Conservation (phyloP, 2,329 filamentous ascomycete genomes). For the Phialophora tarda region DNA sequence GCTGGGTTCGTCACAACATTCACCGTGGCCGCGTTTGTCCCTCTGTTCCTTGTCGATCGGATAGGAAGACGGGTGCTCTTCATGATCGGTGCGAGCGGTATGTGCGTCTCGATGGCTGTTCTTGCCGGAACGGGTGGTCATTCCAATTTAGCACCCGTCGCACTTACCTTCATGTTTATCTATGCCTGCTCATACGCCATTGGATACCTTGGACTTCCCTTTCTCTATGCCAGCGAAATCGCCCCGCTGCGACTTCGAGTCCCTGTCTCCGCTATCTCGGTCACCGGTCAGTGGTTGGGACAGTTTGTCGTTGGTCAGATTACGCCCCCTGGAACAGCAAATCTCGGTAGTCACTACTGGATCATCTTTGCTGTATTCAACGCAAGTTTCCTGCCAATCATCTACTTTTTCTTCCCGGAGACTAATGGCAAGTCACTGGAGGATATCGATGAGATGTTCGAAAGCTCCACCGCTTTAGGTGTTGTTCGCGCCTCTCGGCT, state of each 20-base stretch:
- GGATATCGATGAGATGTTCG: constrained; percentile 61
- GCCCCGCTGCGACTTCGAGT: constrained; percentile 55
- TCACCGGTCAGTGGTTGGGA: constrained; percentile 60
- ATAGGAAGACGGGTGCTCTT: constrained; percentile 12
- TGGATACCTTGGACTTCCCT: constrained; percentile 13
- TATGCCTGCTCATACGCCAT: constrained; percentile 9
- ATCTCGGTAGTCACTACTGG: constrained; percentile 53
- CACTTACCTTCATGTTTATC: constrained; percentile 14
- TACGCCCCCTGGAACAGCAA: constrained; percentile 44
- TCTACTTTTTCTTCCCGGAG: constrained; percentile 47
- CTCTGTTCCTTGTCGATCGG: constrained; percentile 11
- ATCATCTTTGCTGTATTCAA: constrained; percentile 47
- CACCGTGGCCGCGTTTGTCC: constrained; percentile 14
- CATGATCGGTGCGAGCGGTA: constrained; percentile 14
- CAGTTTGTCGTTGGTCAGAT: constrained; percentile 72
- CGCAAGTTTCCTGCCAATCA: constrained; percentile 16
- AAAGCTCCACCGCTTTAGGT: constrained; percentile 3
- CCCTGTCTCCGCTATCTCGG: constrained; percentile 49
- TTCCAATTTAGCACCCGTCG: constrained; percentile 4
- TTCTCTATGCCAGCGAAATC: constrained; percentile 43
- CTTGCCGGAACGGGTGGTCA: constrained; percentile 11
- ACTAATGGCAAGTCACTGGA: constrained; percentile 68
- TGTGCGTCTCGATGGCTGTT: constrained; percentile 15
- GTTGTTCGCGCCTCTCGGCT: constrained; percentile 9
- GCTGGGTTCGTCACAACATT: constrained; percentile 11